phyloP scores from a whole-genome alignment of 257 asterid genomes.

The Hygrophila difformis region DNA sequence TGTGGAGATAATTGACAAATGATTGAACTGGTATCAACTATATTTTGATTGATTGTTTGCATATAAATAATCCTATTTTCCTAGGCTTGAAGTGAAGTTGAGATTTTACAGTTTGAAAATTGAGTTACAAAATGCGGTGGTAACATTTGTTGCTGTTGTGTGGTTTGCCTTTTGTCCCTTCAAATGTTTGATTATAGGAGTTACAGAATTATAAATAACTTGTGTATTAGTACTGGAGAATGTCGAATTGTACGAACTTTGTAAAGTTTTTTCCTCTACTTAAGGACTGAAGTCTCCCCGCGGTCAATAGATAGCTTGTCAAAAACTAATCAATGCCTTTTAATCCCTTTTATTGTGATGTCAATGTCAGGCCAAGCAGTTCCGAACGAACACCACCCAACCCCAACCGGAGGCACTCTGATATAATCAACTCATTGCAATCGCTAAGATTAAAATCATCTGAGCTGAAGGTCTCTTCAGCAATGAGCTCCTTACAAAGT shows the following conservation, averaged over 20 bases:
- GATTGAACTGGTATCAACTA: no score
- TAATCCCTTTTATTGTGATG: slow-evolving; percentile 10
- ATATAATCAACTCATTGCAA: slow-evolving; percentile 73
- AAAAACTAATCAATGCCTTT: not conserved
- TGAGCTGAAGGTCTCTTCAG: slow-evolving; percentile 45
- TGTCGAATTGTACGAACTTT: no score
- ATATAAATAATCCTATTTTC: no score
- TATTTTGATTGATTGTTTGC: not conserved
- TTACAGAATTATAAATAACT: no score
- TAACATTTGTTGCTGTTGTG: not conserved
- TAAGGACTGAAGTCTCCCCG: no score
- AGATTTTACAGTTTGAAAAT: not conserved
- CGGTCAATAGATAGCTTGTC: slow-evolving; percentile 1
- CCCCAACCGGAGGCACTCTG: slow-evolving; percentile 43
- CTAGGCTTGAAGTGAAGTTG: slow-evolving; percentile 6
- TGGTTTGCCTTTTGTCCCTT: no score
- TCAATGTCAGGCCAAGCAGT: slow-evolving; percentile 51
- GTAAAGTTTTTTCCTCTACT: no score
- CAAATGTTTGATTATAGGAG: no score
- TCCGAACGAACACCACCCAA: slow-evolving; percentile 33
- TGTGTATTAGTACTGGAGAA: no score
- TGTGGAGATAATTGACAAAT: not conserved
- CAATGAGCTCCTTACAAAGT: slow-evolving; percentile 67
- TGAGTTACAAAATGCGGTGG: not conserved
- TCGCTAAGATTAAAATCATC: slow-evolving; percentile 56